Percentiles rank a stretch among this genome's conserved stretches.
These are phyloP conservation scores for Lolium rigidum DNA, from an alignment of 176 grass and related monocot species.

Conservation along the genomic window DNA sequence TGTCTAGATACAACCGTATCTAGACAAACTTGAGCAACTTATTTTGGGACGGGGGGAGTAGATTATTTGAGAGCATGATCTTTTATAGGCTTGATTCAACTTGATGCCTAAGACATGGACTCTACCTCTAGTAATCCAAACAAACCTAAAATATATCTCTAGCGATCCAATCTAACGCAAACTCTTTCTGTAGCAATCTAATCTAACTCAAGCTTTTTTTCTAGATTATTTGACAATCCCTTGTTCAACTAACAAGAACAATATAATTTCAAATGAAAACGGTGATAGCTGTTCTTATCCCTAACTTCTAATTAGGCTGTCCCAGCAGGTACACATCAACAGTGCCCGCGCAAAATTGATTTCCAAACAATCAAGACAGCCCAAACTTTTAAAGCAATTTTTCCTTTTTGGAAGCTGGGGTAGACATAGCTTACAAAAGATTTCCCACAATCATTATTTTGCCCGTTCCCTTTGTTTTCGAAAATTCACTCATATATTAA, in stretches of 20 bases:
- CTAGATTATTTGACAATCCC: too few species aligned
- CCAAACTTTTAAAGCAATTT: constrained; percentile 17
- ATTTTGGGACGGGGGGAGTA: too few species aligned
- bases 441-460: background rate
- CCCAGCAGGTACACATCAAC: background rate
- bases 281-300: constrained; percentile 5
- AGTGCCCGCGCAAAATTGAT: background rate
- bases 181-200: background rate
- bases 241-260: background rate
- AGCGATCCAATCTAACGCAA: background rate
- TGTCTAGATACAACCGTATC: too few species aligned
- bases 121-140: background rate
- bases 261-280: background rate
- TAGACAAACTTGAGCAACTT: too few species aligned
- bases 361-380: constrained; percentile 29
- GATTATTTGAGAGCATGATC: too few species aligned
- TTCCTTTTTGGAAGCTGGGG: constrained; percentile 1
- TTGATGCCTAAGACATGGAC: background rate
- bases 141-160: constrained; percentile 7
- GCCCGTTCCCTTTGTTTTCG: background rate
- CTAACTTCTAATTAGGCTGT: background rate
- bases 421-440: constrained; percentile 20
- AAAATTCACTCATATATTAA: background rate
- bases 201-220: background rate
- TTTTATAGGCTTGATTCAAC: background rate